Percentiles rank a stretch among this genome's conserved stretches.
Conservation (phyloP, 139 green algal species). For the Tetraselmis chui region DNA sequence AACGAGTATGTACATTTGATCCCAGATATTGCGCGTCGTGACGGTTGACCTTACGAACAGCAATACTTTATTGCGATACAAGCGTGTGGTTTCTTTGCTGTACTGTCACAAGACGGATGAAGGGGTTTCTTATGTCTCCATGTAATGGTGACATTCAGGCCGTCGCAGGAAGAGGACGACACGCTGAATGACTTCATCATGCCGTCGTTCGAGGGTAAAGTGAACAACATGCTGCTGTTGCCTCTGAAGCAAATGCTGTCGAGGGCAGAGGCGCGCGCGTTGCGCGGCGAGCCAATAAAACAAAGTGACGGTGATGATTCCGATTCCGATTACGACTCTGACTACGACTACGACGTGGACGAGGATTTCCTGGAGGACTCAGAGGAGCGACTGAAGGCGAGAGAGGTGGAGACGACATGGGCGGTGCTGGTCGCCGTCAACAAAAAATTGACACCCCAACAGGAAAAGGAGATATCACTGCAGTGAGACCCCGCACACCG, state of each 20-base stretch:
- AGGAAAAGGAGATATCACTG: neutral
- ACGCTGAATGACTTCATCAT: neutral
- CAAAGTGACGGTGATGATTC: too few species aligned
- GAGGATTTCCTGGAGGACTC: neutral
- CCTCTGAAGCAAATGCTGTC: neutral
- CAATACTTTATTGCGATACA: too few species aligned
- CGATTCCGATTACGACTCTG: neutral
- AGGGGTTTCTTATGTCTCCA: too few species aligned
- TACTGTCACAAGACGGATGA: too few species aligned
- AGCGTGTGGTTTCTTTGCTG: too few species aligned
- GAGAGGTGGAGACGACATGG: neutral
- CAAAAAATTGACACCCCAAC: neutral
- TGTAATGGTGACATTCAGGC: too few species aligned
- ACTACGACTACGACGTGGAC: neutral
- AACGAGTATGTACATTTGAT: too few species aligned
- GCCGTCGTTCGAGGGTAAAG: neutral
- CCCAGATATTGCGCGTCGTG: too few species aligned
- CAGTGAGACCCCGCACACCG: neutral
- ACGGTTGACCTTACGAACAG: too few species aligned
- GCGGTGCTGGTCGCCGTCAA: neutral
- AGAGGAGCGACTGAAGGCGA: neutral
- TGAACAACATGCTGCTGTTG: neutral
- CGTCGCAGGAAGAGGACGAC: neutral
- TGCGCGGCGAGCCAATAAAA: neutral
- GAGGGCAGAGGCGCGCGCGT: neutral